Evolutionary conservation across 1,139 yeast genomes (phyloP).

Genomic region (Hansenula anomala): DNA sequence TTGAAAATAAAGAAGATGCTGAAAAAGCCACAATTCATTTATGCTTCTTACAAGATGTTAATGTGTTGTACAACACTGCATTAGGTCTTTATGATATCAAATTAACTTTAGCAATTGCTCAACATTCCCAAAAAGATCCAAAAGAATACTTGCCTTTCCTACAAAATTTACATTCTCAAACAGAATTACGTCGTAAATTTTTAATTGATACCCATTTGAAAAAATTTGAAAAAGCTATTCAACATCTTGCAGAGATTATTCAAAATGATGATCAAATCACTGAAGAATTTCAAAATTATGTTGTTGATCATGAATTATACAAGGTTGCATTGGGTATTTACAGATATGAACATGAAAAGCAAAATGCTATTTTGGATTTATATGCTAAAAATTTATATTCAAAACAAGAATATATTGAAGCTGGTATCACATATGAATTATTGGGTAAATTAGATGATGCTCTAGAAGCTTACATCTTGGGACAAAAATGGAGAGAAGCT

Average conservation of each 20-base stretch:
- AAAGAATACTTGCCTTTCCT: conserved; percentile 93
- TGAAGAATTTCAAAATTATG: conserved; percentile 64
- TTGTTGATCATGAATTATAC: conserved; percentile 70
- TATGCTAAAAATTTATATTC: conserved; percentile 62
- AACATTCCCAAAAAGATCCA: conserved; percentile 96
- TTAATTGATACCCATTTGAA: conserved; percentile 77
- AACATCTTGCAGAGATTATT: conserved; percentile 54
- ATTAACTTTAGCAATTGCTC: conserved; percentile 80
- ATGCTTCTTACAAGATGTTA: conserved; percentile 89
- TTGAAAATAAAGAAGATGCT: conserved; percentile 40
- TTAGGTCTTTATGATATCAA: conserved; percentile 81
- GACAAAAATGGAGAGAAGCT: conserved; percentile 85
- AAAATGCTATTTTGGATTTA: conserved; percentile 47
- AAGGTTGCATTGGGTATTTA: conserved; percentile 61
- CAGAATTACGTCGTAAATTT: conserved; percentile 63
- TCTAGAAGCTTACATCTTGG: conserved; percentile 60
- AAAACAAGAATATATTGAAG: conserved; percentile 55
- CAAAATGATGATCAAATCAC: conserved; percentile 35
- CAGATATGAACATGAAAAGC: conserved; percentile 53
- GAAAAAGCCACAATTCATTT: conserved; percentile 73
- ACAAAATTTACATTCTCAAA: conserved; percentile 68
- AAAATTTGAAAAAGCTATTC: conserved; percentile 62
- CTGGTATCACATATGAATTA: conserved; percentile 76
- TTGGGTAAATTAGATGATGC: conserved; percentile 57
- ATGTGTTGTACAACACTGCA: conserved; percentile 72